phyloP scores from a whole-genome alignment of 148 eudicot genomes.

The Dysphania ambrosioides region DNA sequence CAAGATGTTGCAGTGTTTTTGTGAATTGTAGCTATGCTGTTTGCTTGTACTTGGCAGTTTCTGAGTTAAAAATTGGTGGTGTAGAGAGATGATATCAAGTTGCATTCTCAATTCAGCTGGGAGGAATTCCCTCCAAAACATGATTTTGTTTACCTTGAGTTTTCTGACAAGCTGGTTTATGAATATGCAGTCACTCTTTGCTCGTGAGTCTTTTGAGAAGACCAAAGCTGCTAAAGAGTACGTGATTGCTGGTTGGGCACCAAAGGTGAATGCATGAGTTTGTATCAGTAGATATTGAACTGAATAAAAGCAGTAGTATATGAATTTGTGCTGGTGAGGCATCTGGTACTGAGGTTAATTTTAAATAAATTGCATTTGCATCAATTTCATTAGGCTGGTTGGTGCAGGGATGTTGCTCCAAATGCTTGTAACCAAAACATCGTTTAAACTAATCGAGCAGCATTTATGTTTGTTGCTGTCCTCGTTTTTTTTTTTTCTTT shows the following conservation, averaged over 20 bases:
- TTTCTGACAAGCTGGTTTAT: background rate
- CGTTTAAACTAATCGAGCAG: too few species aligned
- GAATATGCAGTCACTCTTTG: slow-evolving; percentile 39
- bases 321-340: background rate
- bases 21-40: too few species aligned
- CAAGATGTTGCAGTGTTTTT: background rate
- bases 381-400: background rate
- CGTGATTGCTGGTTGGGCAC: slow-evolving; percentile 52
- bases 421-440: background rate
- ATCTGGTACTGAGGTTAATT: background rate
- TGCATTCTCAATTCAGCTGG: background rate
- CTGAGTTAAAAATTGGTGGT: background rate
- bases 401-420: background rate
- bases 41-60: background rate
- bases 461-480: too few species aligned
- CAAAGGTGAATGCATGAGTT: slow-evolving; percentile 49
- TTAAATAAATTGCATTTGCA: slow-evolving; percentile 17
- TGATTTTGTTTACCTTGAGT: background rate
- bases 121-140: background rate
- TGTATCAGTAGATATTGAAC: slow-evolving; percentile 10
- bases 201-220: slow-evolving; percentile 46
- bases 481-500: too few species aligned
- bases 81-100: background rate
- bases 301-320: background rate
- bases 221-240: slow-evolving; percentile 45